Percentiles rank a stretch among this genome's conserved stretches.
phyloP scores from a whole-genome alignment of 2,329 filamentous ascomycete species.

The Alternaria infectoria region DNA sequence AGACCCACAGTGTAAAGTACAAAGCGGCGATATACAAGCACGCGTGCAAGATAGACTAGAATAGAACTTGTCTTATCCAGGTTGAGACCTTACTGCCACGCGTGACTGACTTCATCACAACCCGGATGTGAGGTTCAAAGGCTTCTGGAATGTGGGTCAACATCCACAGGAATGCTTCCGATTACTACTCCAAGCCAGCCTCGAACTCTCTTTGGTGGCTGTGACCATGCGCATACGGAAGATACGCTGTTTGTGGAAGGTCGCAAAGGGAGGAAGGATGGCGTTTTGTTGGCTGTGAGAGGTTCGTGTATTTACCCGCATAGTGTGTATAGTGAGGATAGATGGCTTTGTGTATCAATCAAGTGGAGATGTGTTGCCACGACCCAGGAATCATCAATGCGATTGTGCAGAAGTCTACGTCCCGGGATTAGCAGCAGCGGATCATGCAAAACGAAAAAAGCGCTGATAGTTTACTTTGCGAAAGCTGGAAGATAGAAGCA shows the following conservation, averaged over 20 bases:
- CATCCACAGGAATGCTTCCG: slow-evolving; percentile 18
- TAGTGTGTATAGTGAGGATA: slow-evolving; percentile 34
- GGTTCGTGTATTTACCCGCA: slow-evolving; percentile 39
- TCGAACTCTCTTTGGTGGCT: slow-evolving; percentile 6
- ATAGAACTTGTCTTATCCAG: slow-evolving; percentile 21
- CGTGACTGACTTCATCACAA: slow-evolving; percentile 35
- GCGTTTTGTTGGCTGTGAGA: slow-evolving; percentile 24
- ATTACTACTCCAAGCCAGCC: slow-evolving; percentile 27
- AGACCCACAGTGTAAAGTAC: slow-evolving; percentile 24
- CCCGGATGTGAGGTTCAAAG: slow-evolving; percentile 23
- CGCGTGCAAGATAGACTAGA: slow-evolving; percentile 34
- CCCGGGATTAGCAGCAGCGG: not conserved
- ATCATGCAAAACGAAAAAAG: not conserved
- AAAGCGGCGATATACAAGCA: slow-evolving; percentile 32
- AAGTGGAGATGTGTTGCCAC: slow-evolving; percentile 13
- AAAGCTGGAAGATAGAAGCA: not conserved
- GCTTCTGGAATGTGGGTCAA: slow-evolving; percentile 6
- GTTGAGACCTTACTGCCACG: slow-evolving; percentile 19
- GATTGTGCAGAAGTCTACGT: not conserved
- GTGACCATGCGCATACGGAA: slow-evolving; percentile 19
- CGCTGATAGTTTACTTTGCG: not conserved
- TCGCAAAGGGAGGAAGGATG: slow-evolving; percentile 12
- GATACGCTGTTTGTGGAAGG: slow-evolving; percentile 29
- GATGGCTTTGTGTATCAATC: slow-evolving; percentile 25
- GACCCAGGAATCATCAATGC: not conserved